Percentiles rank a stretch among this genome's conserved stretches.
phyloP scores from a whole-genome alignment of 257 asterid species.

The Fraxinus americana region DNA sequence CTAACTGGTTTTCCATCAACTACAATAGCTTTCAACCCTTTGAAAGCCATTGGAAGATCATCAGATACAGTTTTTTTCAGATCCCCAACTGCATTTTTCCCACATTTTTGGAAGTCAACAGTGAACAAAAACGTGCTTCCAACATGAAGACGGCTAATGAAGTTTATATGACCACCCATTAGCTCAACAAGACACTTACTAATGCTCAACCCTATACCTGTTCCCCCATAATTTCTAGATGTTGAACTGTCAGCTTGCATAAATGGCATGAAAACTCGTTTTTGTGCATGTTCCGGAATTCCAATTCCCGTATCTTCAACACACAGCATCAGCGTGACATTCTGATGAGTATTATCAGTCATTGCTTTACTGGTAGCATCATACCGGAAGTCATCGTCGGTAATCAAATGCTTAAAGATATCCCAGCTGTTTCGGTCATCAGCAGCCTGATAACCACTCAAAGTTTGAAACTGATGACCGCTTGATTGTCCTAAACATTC shows the following conservation, averaged over 20 bases:
- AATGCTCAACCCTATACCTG: constrained; percentile 93
- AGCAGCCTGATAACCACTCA: constrained; percentile 90
- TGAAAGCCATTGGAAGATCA: constrained; percentile 58
- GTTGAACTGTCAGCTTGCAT: constrained; percentile 99
- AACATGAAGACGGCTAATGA: constrained; percentile 69
- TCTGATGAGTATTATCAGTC: constrained; percentile 32
- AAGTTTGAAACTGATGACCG: constrained; percentile 45
- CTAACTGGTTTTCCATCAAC: constrained; percentile 79
- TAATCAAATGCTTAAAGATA: constrained; percentile 45
- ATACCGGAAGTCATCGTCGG: constrained; percentile 42
- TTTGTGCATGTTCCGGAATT: constrained; percentile 71
- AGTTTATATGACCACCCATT: constrained; percentile 88
- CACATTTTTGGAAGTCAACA: constrained; percentile 53
- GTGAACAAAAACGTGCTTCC: constrained; percentile 91
- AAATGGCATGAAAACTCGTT: constrained; percentile 80
- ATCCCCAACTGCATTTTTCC: constrained; percentile 38
- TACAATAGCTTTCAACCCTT: constrained; percentile 67
- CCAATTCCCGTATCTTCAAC: constrained; percentile 97
- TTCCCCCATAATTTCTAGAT: constrained; percentile 88
- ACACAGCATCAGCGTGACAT: constrained; percentile 57
- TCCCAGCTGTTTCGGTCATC: constrained; percentile 80
- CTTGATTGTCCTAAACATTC: constrained; percentile 39
- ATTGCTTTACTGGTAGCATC: constrained; percentile 34
- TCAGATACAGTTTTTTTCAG: constrained; percentile 49
- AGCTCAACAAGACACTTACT: constrained; percentile 89